These are phyloP conservation scores for Diaporthe amygdali DNA, from an alignment of 2,329 filamentous ascomycete genomes.

Conservation along the genomic window DNA sequence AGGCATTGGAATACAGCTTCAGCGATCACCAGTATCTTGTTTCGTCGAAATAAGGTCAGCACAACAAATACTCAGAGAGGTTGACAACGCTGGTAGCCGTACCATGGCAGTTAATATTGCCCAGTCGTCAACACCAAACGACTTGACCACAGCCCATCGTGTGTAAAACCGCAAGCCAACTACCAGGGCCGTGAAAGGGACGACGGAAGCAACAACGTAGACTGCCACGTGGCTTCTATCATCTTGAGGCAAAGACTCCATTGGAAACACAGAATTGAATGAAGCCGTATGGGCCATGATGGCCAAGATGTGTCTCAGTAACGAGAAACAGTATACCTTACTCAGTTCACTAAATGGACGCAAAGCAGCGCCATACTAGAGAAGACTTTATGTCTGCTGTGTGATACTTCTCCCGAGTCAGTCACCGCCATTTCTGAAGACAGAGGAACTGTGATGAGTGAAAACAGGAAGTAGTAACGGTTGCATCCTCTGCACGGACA, in stretches of 20 bases:
- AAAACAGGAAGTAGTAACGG: not conserved
- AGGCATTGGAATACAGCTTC: not conserved
- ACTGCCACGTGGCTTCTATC: not conserved
- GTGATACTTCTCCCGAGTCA: not conserved
- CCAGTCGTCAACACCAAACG: not conserved
- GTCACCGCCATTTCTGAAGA: not conserved
- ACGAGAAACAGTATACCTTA: not conserved
- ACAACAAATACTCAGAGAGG: rapidly evolving
- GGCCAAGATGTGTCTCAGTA: not conserved
- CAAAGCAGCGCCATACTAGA: not conserved
- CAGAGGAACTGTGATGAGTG: not conserved
- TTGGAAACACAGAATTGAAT: not conserved
- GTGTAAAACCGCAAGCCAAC: not conserved
- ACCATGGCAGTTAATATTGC: not conserved
- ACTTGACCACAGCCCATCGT: not conserved
- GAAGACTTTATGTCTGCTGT: not conserved
- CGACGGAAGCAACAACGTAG: not conserved
- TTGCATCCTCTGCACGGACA: not conserved
- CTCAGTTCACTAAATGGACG: not conserved
- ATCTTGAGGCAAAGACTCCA: not conserved
- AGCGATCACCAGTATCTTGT: not conserved
- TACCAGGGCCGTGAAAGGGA: not conserved
- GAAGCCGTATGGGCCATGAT: not conserved
- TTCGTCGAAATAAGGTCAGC: not conserved
- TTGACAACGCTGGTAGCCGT: not conserved